Conservation (phyloP, 1,284 basidiomycete species). For the Trichosporon asahii region DNA sequence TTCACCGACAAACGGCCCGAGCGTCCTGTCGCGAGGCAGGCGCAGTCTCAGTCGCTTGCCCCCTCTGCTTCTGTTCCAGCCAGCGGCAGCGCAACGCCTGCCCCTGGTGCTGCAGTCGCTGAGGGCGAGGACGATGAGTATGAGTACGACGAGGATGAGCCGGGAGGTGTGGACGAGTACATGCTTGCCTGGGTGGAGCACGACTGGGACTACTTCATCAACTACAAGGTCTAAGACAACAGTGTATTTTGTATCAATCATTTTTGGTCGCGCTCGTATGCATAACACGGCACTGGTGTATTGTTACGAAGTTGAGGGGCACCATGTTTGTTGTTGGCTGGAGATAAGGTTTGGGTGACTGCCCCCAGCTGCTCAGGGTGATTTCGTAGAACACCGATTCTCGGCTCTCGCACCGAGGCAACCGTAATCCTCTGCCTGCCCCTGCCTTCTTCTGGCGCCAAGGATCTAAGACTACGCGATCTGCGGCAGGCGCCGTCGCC, state of each 20-base stretch:
- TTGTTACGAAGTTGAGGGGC: background rate
- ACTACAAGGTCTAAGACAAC: background rate
- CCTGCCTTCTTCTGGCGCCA: too few relatives aligned
- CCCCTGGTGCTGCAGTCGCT: constrained; percentile 42
- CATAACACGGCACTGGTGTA: background rate
- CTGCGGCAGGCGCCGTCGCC: background rate
- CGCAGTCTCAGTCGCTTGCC: background rate
- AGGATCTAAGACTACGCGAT: too few relatives aligned
- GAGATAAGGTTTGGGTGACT: background rate
- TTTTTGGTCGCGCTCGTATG: constrained; percentile 4
- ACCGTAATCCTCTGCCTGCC: background rate
- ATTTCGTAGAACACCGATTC: background rate
- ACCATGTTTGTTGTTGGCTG: background rate
- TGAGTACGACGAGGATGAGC: constrained; percentile 54
- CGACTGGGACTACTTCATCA: constrained; percentile 70
- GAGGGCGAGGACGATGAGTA: constrained; percentile 44
- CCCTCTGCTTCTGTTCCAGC: constrained; percentile 16
- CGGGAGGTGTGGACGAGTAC: constrained; percentile 65
- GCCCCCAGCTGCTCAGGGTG: background rate
- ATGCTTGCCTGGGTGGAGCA: constrained; percentile 73
- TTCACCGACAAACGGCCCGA: constrained; percentile 56
- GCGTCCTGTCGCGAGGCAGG: background rate
- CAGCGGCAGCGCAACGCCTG: background rate
- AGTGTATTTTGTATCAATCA: background rate
- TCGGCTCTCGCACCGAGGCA: background rate